Conservation (phyloP, 2,329 filamentous ascomycete genomes). For the Stagonosporopsis rhizophila region DNA sequence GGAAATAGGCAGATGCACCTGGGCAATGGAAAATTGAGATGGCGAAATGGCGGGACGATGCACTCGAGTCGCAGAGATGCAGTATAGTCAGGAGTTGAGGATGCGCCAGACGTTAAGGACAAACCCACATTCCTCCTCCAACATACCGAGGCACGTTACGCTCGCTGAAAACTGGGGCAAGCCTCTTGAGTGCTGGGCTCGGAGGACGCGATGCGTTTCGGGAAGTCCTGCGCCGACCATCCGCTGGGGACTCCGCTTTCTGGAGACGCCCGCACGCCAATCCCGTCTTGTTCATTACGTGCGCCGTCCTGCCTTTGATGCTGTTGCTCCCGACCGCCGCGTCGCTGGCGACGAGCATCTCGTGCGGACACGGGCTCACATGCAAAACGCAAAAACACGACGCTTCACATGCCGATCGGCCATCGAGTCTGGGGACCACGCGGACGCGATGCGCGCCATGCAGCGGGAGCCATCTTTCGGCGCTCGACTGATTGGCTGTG, state of each 20-base stretch:
- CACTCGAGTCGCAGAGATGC: constrained; percentile 4
- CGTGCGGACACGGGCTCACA: constrained; percentile 8
- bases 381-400: constrained; percentile 13
- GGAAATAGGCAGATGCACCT: constrained; percentile 1
- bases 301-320: background rate
- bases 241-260: constrained; percentile 16
- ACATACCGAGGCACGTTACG: constrained; percentile 16
- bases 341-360: background rate
- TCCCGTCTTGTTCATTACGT: background rate
- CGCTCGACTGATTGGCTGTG: constrained; percentile 19
- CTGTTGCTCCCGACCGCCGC: too few relatives aligned
- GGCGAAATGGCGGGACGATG: background rate
- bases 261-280: constrained; percentile 15
- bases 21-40: background rate
- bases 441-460: constrained; percentile 24
- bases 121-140: constrained; percentile 16
- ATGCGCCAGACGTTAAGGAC: constrained; percentile 7
- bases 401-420: constrained; percentile 26
- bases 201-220: constrained; percentile 6
- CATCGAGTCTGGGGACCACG: constrained; percentile 8
- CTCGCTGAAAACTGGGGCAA: constrained; percentile 5
- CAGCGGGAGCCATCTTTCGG: constrained; percentile 20
- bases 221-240: constrained; percentile 8
- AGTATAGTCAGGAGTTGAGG: constrained; percentile 8
- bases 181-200: constrained; percentile 11